Base-by-base conservation (phyloP, 345 rosid genomes). In the Cardiospermum halicacabum region DNA sequence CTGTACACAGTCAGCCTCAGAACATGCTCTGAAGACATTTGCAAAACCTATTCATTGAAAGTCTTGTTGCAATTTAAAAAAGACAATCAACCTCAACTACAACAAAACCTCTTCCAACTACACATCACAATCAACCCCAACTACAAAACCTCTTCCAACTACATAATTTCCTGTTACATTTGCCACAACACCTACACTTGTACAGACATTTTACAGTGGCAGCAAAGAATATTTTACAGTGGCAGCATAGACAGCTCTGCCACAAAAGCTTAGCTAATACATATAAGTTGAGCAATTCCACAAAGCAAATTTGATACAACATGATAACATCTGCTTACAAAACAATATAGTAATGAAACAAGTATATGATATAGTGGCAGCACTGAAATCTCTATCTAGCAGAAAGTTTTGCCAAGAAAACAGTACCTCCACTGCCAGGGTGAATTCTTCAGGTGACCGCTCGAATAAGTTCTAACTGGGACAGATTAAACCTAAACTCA, bases 161-260 rank as follows among this genome's bases (percentile, higher is more conserved):
- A 22, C 12, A 27, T 40, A n/a, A 16, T 22, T 22, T 37, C 26
- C 39, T 28, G 51, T 39, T 65, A 65, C 60, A 65, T 39, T 19
- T 27, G 61, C 53, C n/a, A n/a, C n/a, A 54, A 42, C 15, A 28
- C 19, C 28, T 28, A 62, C 3, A 28, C 45, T 53, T 30, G 48
- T 19, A 64, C 58, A 36, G n/a, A 28, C 56, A 22, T 48, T 27
- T 27, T 64, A 64, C 67, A 64, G 26, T 51, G 16, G 67, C 58
- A 8, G 58, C 34, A n/a, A 15, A 10, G 37, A 34, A 28, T 43
- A 22, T 48, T 27, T 27, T 64, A 64, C 67, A 64, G 26, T 51
- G 16, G 67, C 58, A 8, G 58, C 34, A n/a, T 24, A 10, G 37
- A 34, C 19, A 30, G 48, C 58, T 36, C 49, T 16, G 58, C 58